Base-by-base conservation (phyloP, 2,329 filamentous ascomycete genomes). In the Moelleriella libera region DNA sequence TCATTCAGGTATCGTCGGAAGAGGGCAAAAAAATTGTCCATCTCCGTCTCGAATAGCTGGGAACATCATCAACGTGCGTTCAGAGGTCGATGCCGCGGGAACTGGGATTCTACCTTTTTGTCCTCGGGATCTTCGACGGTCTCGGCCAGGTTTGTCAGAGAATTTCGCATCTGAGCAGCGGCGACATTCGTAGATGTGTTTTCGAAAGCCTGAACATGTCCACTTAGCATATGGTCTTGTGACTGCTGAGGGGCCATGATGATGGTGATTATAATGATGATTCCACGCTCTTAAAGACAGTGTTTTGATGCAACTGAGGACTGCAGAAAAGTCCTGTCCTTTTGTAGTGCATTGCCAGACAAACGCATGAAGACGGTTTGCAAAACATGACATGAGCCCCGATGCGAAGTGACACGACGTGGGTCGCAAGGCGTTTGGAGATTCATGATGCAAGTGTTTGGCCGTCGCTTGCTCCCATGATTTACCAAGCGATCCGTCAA, bases 11-110 rank as follows among this genome's bases (percentile, higher is more conserved):
- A 98, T 70, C 92, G 82, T 64, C 92, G 85, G 83, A 98, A 98
- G 52, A 98, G 84, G 51, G 88, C 84, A 65, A 98, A 98, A 78
- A 98, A 98, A 82, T 98, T 98, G 80, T 98, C 92, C 89, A 96
- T 97, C 72, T 98, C 90, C 5, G 89, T 94, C 74, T 97, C 90
- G 68, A 97, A 97, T 56, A 94, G 81, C 86, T 87, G 56, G 57
- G 44, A 28, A 8, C 9, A 30, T 32, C 49, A 55, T 47, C 51
- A 12, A 14, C 40, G 40, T 14, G 43, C 41, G 12, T 41, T 3
- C 11, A 37, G 9, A 42, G 14, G 9, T 11, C 9, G 8, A 7
- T n/a, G 41, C 8, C 41, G 7, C 12, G 41, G 8, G n/a, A 8
- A 42, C 2, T 14, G 41, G 41, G 47, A 57, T 70, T 59, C 72